Evolutionary conservation across 768 basidiomycete genomes (phyloP), one percentile per base, ranked within the genome.

Genomic region (Agaricus blazei): DNA sequence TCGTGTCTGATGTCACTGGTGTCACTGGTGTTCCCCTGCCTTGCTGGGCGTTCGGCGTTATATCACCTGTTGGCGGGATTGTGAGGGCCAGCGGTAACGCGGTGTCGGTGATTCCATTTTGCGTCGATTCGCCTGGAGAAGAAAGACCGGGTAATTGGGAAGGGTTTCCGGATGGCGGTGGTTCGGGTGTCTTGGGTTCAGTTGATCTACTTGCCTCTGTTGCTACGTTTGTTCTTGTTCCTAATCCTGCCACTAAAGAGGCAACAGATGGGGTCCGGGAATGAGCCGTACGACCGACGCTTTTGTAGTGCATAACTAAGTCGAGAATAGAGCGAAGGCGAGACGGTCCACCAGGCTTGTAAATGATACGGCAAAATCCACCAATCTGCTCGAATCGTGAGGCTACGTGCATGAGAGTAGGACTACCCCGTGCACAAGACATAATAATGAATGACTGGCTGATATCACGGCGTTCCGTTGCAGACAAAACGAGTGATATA

Each of bases 291-390:
- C 28, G 19, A 55, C 74, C 72, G 43, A 85, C 82, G 47, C 76
- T 80, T 45, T 82, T 69, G 4, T 79, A 74, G 64, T 84, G 79
- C 26, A 86, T 55, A 65, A 80, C 79, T 9, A 86, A 78, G 63
- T 84, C 85, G 57, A 95, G 71, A 24, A 84, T 78, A 4, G 76
- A 67, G 27, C 84, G 78, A 54, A 96, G 76, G 23, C 87, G 82
- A 43, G 82, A 80, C 3, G 94, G 94, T 2, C 93, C 92, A 26
- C 85, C 85, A 9, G 94, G 94, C 67, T 97, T 98, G 79, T 87
- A 90, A 11, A 95, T 70, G 24, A 93, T 75, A n/a, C 90, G 85
- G 68, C 90, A 93, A 68, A 91, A 89, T 27, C 93, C 93, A 8
- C 94, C 94, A 9, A 85, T 81, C 42, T 76, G 75, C 65, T 93